phyloP scores from a whole-genome alignment of 805 yeast genomes.

The Jamesozyma gamospora region DNA sequence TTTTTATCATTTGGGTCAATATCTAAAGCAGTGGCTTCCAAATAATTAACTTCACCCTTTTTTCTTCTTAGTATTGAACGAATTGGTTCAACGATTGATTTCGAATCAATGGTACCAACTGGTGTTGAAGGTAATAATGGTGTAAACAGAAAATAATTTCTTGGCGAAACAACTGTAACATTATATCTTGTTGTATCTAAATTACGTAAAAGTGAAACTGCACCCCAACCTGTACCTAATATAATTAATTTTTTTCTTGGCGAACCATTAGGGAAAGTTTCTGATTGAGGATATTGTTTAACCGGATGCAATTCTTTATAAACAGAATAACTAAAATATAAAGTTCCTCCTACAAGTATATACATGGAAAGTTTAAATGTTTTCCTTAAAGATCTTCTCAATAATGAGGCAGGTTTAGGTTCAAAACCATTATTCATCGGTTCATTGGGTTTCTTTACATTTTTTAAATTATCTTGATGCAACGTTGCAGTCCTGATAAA shows the following conservation, averaged over 20 bases:
- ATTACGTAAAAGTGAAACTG: slow-evolving; percentile 73
- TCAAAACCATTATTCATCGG: no score
- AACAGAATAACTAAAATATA: slow-evolving; percentile 50
- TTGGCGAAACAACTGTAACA: slow-evolving; percentile 83
- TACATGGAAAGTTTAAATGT: slow-evolving; percentile 3
- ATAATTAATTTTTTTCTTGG: slow-evolving; percentile 45
- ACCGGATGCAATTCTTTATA: slow-evolving; percentile 55
- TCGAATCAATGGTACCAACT: slow-evolving; percentile 80
- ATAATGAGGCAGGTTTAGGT: background rate
- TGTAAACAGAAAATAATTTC: slow-evolving; percentile 92
- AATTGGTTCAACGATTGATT: slow-evolving; percentile 91
- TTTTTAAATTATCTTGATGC: background rate
- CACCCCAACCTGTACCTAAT: slow-evolving; percentile 93
- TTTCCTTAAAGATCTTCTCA: background rate
- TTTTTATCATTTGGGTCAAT: slow-evolving; percentile 65
- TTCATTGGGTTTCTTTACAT: no score
- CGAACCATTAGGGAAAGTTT: slow-evolving; percentile 38
- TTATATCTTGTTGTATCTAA: slow-evolving; percentile 81
- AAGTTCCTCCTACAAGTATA: slow-evolving; percentile 36
- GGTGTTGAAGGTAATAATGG: slow-evolving; percentile 92
- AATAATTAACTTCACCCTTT: slow-evolving; percentile 68
- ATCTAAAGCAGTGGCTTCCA: slow-evolving; percentile 84
- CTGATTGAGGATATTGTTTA: slow-evolving; percentile 51
- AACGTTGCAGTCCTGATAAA: background rate
- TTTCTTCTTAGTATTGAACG: slow-evolving; percentile 74